Evolutionary conservation across 805 yeast species (phyloP).

Genomic region (Candida manassasensis): DNA sequence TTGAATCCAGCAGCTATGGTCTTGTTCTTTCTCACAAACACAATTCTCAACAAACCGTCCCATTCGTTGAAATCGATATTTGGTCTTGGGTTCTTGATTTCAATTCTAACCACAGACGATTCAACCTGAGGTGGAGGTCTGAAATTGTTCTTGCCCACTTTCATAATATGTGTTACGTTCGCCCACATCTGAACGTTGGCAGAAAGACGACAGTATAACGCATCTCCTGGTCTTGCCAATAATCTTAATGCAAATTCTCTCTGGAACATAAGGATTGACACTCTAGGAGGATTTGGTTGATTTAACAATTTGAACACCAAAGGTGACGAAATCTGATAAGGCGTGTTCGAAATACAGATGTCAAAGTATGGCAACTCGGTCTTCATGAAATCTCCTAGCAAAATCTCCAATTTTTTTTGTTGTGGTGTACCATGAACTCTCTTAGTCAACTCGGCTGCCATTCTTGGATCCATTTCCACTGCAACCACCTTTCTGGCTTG

Average conservation of each 20-base stretch:
- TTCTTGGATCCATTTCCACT: constrained; percentile 98
- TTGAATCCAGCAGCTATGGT: constrained; percentile 92
- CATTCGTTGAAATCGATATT: constrained; percentile 89
- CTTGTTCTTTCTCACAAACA: constrained; percentile 89
- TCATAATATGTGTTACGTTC: constrained; percentile 97
- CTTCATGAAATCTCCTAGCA: constrained; percentile 94
- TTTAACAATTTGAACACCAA: constrained; percentile 87
- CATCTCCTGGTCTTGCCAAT: constrained; percentile 94
- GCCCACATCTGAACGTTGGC: constrained; percentile 99
- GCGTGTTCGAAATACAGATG: constrained; percentile 94
- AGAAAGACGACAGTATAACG: constrained; percentile 84
- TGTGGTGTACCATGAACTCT: constrained; percentile 97
- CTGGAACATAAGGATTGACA: constrained; percentile 94
- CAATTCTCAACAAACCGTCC: constrained; percentile 92
- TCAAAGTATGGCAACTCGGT: constrained; percentile 93
- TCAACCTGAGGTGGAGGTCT: constrained; percentile 99
- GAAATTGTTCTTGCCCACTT: constrained; percentile 94
- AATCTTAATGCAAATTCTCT: constrained; percentile 93
- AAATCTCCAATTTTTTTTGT: constrained; percentile 84
- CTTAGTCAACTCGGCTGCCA: constrained; percentile 98
- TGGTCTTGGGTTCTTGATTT: constrained; percentile 91
- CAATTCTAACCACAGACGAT: constrained; percentile 91
- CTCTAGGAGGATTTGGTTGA: constrained; percentile 92
- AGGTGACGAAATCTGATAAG: constrained; percentile 96
- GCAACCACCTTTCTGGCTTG: constrained; percentile 94